Base-by-base conservation (phyloP, 352 stramenopile genomes). In the Phytophthora aleatoria region DNA sequence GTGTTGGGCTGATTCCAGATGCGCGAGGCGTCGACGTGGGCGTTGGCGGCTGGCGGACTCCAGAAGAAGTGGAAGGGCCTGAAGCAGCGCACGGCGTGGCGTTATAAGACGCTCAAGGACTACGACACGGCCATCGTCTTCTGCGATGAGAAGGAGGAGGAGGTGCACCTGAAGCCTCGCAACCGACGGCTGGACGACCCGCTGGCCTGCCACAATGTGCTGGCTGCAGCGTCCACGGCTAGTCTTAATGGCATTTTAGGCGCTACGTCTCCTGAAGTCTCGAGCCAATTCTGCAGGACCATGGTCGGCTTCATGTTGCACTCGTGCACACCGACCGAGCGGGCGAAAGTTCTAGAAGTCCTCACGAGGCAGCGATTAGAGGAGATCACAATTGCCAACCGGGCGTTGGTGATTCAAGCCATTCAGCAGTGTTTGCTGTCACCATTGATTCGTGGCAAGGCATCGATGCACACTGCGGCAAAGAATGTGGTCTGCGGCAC, bases 261-360 rank as follows among this genome's bases (percentile, higher is more conserved):
- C 1, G 87, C 87, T 5, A 95, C 79, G 5, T 93, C 87, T 9
- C 87, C 87, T 1, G 76, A 92, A 48, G 61, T 85, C 50, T 91
- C 85, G 45, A 89, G 76, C 50, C 69, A 91, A 60, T 93, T 89
- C 44, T 87, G 81, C 66, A 86, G 76, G 54, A 94, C 82, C 15
- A 94, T 95, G 87, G 90, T 86, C 7, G 81, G 83, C 50, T 95
- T 95, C 61, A 93, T 95, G 85, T 73, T 95, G 48, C 81, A 92
- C 36, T 81, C 83, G 31, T 89, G 81, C 31, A 62, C 76, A 8
- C 80, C 85, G 20, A 61, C 63, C 24, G 84, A 90, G 55, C 83
- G 87, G 27, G 67, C 77, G 10, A 85, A 81, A 45, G 79, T 95
- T 36, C 73, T 95, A 41, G 81, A 95, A 47, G 79, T 95, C n/a